Evolutionary conservation across 208 protist species (phyloP), one percentile per base, ranked within the genome.

Genomic region (Trypanosoma lewisi): DNA sequence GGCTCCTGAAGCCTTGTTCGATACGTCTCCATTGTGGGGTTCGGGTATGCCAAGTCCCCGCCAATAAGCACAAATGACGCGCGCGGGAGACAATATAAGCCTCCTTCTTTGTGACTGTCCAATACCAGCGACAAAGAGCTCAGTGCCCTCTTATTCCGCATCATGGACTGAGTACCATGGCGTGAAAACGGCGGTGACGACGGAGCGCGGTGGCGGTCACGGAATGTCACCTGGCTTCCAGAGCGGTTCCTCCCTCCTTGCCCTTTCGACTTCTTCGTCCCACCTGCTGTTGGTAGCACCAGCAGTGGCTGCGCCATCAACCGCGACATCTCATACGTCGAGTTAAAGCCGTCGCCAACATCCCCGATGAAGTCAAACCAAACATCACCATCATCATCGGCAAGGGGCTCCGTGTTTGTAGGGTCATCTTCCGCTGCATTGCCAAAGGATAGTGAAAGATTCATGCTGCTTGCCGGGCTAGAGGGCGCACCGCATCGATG

Each of bases 311-410:
- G 80, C 2, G 89, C 85, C 31, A 93, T 49, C 31, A 92, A 54
- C 0, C 84, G 83, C 1, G 89, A 86, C 66, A 95, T 82, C 36
- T 80, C 80, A 66, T 93, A 95, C 2, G 89, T 93, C 0, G 86
- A 73, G 69, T 95, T 93, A 69, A 92, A 95, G 47, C 89, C 89
- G 48, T 95, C 89, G 2, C 89, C 89, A 31, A 93, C 78, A 42
- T 93, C 89, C 4, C 80, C 86, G 42, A 93, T 78, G 75, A 85
- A 93, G 63, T 95, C 89, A 52, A 95, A 92, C 82, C 80, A 91
- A 16, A 93, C 77, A 62, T 89, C 84, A 36, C 8, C 6, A 4
- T 19, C 21, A 12, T 51, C 27, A 27, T 62, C 51, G 11, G 14
- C 39, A 50, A 8, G 8, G n/a, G 8, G 34, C 37, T 39, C 34